Base-by-base conservation (phyloP, 1,139 yeast species). In the Yamadazyma dendronema region DNA sequence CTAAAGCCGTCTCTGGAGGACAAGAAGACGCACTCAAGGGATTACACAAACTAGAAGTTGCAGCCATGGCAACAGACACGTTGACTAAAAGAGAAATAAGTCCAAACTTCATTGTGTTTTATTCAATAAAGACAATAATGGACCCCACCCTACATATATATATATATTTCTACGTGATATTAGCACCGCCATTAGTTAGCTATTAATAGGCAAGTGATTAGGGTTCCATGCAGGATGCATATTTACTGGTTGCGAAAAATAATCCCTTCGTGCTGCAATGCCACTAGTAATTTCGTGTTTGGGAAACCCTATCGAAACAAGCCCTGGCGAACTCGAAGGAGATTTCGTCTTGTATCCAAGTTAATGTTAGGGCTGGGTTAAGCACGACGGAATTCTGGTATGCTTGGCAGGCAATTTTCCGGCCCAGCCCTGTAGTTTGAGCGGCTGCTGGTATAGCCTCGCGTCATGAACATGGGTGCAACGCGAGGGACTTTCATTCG, bases 1-100 rank as follows among this genome's bases (percentile, higher is more conserved):
- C 81, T 32, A 81, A 62, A 0, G 87, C 88, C 2, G 65, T 56
- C 44, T 78, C 72, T 11, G 79, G 38, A 8, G 59, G 50, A 43
- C 71, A 65, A 7, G 44, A 33, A 17, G 56, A 30, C 9, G 22
- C 9, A 11, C 50, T 44, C 17, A 61, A 38, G 3, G 69, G 71
- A 41, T 64, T 58, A 43, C 71, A 63, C 25, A 44, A 41, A 11
- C 36, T 29, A n/a, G 46, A 24, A 17, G 36, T 9, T 22, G 53
- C 45, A 13, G 44, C 47, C 12, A 37, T 28, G 3, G 36, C 31
- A 10, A 15, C 21, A 4, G n/a, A 11, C 11, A 21, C 5, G 8
- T 16, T 23, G 17, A 19, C 29, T 19, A 26, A 14, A 8, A 9
- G 11, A 7, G 13, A 24, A 6, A 26, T 14, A 13, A 8, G 14